Base-by-base conservation (phyloP, 2,329 filamentous ascomycete species). In the Penicillium griseofulvum region DNA sequence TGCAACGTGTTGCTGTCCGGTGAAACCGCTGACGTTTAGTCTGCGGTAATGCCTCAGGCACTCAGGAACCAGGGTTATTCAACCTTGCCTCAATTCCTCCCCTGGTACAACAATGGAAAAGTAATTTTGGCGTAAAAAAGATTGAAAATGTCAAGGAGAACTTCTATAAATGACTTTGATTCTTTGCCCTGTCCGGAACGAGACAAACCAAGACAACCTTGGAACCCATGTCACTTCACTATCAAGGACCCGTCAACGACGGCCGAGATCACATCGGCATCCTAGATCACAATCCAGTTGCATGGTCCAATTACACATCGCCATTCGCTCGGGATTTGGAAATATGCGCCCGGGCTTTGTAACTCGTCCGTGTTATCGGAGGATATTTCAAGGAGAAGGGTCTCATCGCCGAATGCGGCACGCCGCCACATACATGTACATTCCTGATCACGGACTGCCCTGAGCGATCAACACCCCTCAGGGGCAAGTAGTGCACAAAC, bases 401-500 rank as follows among this genome's bases (percentile, higher is more conserved):
- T 43, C 22, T 31, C 50, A 49, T 55, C 48, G 48, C 60, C 53
- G 60, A 53, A 61, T 50, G 53, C 60, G 49, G 58, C 52, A 19
- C 43, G 37, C 53, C 43, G 51, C 29, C 11, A 49, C 52, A 60
- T 56, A 16, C 22, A 22, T 22, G 28, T 14, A 49, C 56, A 61
- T 63, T 61, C 54, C 48, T 54, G 34, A 54, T 41, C 31, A 28
- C 36, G 28, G 41, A 41, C 37, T 24, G 22, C n/a, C 36, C 48
- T 41, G 22, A 19, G 11, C n/a, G 11, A 54, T 28, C 24, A 14
- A 37, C 31, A 38, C 31, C 28, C 26, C 8, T n/a, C 26, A 19
- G 24, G 4, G 19, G 16, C 5, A 34, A 50, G 33, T 9, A 34
- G 24, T 11, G 12, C 26, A 17, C 10, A 17, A 24, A 49, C 16